These are phyloP conservation scores for Mycosphaerelloides madeirae DNA, from an alignment of 2,329 filamentous ascomycete species.

Conservation along the genomic window DNA sequence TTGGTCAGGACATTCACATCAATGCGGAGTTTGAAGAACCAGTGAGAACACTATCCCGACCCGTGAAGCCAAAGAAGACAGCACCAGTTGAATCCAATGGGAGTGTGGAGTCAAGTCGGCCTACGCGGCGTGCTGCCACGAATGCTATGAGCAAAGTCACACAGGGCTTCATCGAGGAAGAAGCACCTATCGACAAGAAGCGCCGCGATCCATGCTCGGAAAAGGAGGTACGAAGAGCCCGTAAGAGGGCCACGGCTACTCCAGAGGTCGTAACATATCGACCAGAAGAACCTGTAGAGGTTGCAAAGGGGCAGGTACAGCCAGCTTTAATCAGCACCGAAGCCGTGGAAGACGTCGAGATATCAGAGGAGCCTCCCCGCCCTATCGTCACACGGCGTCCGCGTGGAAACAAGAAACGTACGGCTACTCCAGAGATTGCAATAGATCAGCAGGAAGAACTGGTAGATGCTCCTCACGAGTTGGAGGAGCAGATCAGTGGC, in stretches of 20 bases:
- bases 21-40: background rate
- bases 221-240: background rate
- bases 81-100: background rate
- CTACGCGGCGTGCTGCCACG: conserved; percentile 23
- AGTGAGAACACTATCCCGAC: too few species aligned
- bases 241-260: background rate
- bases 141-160: conserved; percentile 21
- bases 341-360: background rate
- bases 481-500: too few species aligned
- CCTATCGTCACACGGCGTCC: too few species aligned
- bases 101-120: conserved; percentile 6
- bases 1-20: background rate
- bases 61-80: background rate
- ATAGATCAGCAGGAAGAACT: too few species aligned
- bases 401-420: background rate
- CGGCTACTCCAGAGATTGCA: too few species aligned
- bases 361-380: background rate
- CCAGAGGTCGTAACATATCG: background rate
- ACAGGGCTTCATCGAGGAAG: conserved; percentile 22
- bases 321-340: background rate
- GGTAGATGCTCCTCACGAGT: too few species aligned
- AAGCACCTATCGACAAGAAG: conserved; percentile 21
- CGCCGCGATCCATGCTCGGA: conserved; percentile 11
- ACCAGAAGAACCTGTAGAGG: background rate
- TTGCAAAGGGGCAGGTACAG: background rate